Evolutionary conservation across 257 asterid species (phyloP).

Genomic region (Lavandula angustifolia): DNA sequence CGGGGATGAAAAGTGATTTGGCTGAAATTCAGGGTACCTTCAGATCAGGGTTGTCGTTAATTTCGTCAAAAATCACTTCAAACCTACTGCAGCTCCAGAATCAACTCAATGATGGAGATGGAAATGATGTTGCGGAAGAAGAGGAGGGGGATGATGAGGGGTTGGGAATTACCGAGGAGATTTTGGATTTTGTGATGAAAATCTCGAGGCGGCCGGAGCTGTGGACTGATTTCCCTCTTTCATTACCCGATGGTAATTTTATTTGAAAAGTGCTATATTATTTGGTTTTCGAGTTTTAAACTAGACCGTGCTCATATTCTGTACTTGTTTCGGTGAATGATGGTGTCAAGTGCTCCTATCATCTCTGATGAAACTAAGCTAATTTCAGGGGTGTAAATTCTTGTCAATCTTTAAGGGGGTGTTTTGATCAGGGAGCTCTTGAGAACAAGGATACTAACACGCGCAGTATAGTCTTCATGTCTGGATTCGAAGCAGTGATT

Average conservation of each 20-base stretch:
- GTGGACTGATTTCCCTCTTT: slow-evolving; percentile 77
- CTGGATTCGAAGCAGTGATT: background rate
- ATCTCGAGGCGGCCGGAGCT: slow-evolving; percentile 58
- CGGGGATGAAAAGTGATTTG: slow-evolving; percentile 71
- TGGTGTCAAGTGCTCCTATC: slow-evolving; percentile 11
- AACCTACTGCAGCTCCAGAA: slow-evolving; percentile 49
- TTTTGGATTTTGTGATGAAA: slow-evolving; percentile 57
- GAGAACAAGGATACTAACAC: background rate
- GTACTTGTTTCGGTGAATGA: slow-evolving; percentile 20
- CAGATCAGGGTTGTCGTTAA: slow-evolving; percentile 54
- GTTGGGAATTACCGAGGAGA: slow-evolving; percentile 55
- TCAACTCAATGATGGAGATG: slow-evolving; percentile 32
- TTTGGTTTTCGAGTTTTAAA: background rate
- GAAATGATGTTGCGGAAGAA: slow-evolving; percentile 37
- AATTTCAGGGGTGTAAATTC: background rate
- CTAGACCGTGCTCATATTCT: background rate
- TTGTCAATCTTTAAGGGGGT: background rate
- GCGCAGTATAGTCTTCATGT: background rate
- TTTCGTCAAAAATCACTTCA: slow-evolving; percentile 60
- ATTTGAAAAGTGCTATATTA: background rate
- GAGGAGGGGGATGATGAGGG: slow-evolving; percentile 38
- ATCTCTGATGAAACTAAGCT: background rate
- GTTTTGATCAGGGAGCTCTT: background rate
- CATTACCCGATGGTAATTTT: slow-evolving; percentile 55
- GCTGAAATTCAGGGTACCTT: slow-evolving; percentile 72